phyloP scores from a whole-genome alignment of 108 stramenopile species.

The Skeletonema menzelii region DNA sequence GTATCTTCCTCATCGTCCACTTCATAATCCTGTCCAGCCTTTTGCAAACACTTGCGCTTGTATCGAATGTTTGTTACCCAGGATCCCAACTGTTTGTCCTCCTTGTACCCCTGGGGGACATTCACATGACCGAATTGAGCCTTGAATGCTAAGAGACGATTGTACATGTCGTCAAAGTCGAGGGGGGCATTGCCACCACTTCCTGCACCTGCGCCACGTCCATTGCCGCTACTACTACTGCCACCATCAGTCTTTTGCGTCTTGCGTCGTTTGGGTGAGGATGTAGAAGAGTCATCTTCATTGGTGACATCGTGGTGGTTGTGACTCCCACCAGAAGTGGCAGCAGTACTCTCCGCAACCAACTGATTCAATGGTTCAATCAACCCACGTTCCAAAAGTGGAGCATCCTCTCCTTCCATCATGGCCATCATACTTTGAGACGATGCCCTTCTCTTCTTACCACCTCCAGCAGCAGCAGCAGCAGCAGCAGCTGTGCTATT shows the following conservation, averaged over 20 bases:
- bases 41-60: conserved; percentile 20
- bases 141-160: conserved; percentile 2
- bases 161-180: conserved; percentile 22
- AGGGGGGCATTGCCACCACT: conserved; percentile 3
- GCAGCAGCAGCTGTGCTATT: background rate
- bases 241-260: background rate
- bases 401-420: background rate
- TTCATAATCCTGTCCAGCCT: conserved; percentile 17
- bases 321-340: no score
- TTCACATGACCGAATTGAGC: conserved; percentile 41
- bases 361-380: conserved; percentile 8
- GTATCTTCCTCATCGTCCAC: conserved; percentile 6
- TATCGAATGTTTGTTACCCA: conserved; percentile 43
- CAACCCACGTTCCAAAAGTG: conserved; percentile 8
- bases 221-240: background rate
- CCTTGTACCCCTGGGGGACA: conserved; percentile 43
- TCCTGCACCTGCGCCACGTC: background rate
- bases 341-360: background rate
- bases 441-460: background rate
- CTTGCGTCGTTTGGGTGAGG: background rate
- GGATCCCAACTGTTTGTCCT: conserved; percentile 33
- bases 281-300: background rate
- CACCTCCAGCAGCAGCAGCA: background rate
- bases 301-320: no score
- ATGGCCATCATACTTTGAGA: background rate